Conservation (phyloP, 2,329 filamentous ascomycete genomes). For the Pyrenophora tritici-repentis region DNA sequence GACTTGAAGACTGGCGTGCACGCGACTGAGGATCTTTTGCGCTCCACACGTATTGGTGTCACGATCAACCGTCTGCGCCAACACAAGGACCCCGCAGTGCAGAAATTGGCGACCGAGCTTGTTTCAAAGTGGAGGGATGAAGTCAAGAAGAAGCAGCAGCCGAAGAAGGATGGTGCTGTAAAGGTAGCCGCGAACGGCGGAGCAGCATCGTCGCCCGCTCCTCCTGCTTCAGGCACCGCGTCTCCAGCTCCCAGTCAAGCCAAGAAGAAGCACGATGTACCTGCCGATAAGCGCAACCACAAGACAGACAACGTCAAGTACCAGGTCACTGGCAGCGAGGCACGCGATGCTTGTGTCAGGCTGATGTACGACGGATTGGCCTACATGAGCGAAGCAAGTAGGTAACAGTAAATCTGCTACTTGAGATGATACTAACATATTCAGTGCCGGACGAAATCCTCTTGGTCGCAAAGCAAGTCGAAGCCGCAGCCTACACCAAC, state of each 20-base stretch:
- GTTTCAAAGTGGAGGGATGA: slow-evolving; percentile 86
- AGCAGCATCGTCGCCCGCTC: slow-evolving; percentile 39
- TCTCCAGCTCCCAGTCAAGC: slow-evolving; percentile 57
- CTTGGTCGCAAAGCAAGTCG: slow-evolving; percentile 68
- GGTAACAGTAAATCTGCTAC: slow-evolving; percentile 19
- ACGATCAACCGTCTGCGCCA: slow-evolving; percentile 83
- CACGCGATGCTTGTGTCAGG: slow-evolving; percentile 83
- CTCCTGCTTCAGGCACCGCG: slow-evolving; percentile 46
- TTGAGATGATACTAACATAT: slow-evolving; percentile 24
- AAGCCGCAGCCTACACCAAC: slow-evolving; percentile 72
- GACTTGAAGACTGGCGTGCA: slow-evolving; percentile 78
- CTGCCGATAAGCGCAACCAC: slow-evolving; percentile 78
- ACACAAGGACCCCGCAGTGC: slow-evolving; percentile 75
- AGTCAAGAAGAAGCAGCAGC: slow-evolving; percentile 60
- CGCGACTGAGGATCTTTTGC: slow-evolving; percentile 86
- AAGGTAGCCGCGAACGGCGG: slow-evolving; percentile 32
- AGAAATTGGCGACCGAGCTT: slow-evolving; percentile 76
- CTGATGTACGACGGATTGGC: slow-evolving; percentile 93
- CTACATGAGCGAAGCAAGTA: slow-evolving; percentile 64
- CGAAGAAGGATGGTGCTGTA: slow-evolving; percentile 35
- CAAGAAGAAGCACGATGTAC: slow-evolving; percentile 60
- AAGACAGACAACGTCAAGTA: slow-evolving; percentile 80
- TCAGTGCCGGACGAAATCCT: slow-evolving; percentile 69
- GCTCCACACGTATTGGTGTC: slow-evolving; percentile 89
- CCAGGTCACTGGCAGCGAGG: slow-evolving; percentile 72